These are phyloP conservation scores for Penicillium sp. DNA, from an alignment of 2,329 filamentous ascomycete species.

Conservation along the genomic window DNA sequence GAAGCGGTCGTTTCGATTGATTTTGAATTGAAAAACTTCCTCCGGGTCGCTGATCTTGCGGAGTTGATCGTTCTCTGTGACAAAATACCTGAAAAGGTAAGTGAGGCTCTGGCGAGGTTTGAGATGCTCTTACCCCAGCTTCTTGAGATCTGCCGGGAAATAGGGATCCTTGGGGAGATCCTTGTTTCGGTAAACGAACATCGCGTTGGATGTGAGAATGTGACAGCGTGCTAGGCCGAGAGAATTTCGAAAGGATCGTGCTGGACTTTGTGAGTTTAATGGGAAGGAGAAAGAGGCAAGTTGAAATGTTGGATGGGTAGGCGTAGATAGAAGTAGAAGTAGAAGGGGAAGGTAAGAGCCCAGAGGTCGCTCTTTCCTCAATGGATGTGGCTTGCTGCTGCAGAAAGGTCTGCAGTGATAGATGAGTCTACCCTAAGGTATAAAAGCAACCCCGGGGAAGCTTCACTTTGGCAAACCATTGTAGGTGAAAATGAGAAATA, in stretches of 20 bases:
- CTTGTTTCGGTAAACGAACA: conserved; percentile 75
- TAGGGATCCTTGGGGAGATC: conserved; percentile 71
- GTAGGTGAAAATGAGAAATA: no score
- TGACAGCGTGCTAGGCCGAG: not conserved
- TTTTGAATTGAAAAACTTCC: conserved; percentile 73
- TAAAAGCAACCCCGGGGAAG: no score
- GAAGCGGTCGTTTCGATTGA: conserved; percentile 73
- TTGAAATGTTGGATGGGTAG: not conserved
- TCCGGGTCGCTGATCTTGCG: conserved; percentile 70
- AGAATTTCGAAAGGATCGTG: not conserved
- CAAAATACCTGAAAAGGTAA: conserved; percentile 66
- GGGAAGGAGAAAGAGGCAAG: not conserved
- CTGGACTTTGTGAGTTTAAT: not conserved
- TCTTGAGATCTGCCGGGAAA: conserved; percentile 68
- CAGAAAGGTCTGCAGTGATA: not conserved
- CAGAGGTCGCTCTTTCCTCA: not conserved
- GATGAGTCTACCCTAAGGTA: no score
- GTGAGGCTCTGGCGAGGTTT: not conserved
- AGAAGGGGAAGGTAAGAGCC: not conserved
- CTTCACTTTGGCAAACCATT: no score
- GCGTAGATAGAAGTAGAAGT: not conserved
- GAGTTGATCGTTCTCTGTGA: conserved; percentile 76
- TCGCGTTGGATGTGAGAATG: conserved; percentile 42
- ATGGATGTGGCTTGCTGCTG: not conserved
- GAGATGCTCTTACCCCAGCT: conserved; percentile 67